A percentile compares a stretch with the other conserved stretches of the same genome.
Conservation (phyloP, 2,329 filamentous ascomycete genomes). For the Colletotrichum sansevieriae region DNA sequence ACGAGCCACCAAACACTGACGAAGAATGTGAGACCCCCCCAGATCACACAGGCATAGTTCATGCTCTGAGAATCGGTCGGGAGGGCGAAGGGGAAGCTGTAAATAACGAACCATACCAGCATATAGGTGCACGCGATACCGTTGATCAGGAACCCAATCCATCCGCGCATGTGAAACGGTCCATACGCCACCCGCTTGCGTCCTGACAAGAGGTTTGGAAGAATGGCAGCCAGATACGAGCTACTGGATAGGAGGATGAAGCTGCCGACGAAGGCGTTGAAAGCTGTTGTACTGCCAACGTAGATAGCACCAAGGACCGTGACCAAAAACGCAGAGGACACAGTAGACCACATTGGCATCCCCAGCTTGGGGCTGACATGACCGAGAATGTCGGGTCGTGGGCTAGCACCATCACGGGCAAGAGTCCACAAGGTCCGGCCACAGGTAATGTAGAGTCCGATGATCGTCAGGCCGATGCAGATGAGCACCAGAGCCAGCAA, state of each 20-base stretch:
- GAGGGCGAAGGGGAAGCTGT: conserved; percentile 67
- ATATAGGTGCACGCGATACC: conserved; percentile 69
- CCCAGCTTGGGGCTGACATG: conserved; percentile 48
- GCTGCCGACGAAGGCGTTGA: conserved; percentile 73
- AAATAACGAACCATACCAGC: conserved; percentile 71
- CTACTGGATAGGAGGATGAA: conserved; percentile 56
- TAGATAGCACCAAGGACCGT: conserved; percentile 74
- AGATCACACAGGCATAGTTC: conserved; percentile 65
- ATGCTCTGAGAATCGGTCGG: conserved; percentile 62
- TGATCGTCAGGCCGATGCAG: conserved; percentile 52
- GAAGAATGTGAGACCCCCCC: conserved; percentile 56
- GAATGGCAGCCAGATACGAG: conserved; percentile 73
- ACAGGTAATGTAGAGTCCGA: conserved; percentile 55
- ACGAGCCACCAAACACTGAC: conserved; percentile 58
- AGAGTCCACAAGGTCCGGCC: conserved; percentile 57
- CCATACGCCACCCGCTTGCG: conserved; percentile 60
- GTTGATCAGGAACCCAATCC: conserved; percentile 64
- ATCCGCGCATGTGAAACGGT: conserved; percentile 67
- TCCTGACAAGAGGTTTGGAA: conserved; percentile 65
- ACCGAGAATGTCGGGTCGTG: conserved; percentile 48
- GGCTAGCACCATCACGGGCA: conserved; percentile 55
- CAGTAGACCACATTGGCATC: conserved; percentile 61
- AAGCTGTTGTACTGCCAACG: conserved; percentile 74
- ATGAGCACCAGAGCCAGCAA: conserved; percentile 59
- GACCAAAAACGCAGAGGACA: conserved; percentile 56